Evolutionary conservation across 2,329 filamentous ascomycete genomes (phyloP).

Genomic region (Colletotrichum incanum): DNA sequence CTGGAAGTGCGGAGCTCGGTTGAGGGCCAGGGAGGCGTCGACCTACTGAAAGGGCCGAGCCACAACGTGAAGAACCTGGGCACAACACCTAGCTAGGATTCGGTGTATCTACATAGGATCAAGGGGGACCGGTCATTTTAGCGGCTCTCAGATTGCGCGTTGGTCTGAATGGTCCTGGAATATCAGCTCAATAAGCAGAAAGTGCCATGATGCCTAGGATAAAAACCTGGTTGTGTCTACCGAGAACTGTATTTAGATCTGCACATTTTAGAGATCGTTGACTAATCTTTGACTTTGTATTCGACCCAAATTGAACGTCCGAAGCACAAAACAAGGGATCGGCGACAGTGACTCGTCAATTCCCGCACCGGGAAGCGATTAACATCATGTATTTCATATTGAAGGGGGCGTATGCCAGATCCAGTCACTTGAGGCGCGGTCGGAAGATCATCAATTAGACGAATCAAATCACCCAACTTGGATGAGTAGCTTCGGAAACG

Average conservation of each 20-base stretch:
- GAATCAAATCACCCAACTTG: neutral
- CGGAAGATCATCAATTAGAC: neutral
- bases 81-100: neutral
- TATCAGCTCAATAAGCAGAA: neutral
- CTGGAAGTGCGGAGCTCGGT: conserved; percentile 57
- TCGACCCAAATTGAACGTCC: neutral
- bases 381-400: neutral
- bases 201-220: neutral
- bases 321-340: neutral
- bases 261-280: neutral
- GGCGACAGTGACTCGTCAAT: neutral
- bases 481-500: neutral
- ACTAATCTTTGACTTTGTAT: neutral
- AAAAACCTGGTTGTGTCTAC: neutral
- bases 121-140: neutral
- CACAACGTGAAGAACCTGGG: neutral
- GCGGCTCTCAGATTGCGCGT: neutral
- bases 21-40: conserved; percentile 48
- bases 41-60: neutral
- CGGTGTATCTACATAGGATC: neutral
- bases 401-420: neutral
- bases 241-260: neutral
- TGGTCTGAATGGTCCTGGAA: neutral
- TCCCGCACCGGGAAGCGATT: neutral
- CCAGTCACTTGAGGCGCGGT: neutral